Conservation (phyloP, 768 basidiomycete genomes). For the Suillus ampliporus region DNA sequence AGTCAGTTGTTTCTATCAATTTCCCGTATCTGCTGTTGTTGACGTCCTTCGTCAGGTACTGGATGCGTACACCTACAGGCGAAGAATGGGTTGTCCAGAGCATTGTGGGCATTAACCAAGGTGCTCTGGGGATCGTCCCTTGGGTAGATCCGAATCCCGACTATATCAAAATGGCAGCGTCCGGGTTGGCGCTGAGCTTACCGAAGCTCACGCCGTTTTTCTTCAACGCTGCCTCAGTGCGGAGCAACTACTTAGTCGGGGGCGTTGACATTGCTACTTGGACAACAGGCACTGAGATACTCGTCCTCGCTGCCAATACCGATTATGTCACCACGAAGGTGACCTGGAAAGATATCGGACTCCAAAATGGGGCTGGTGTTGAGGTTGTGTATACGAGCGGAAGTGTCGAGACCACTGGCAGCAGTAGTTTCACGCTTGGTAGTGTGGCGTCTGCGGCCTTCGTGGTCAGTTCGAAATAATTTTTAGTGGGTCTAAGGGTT, state of each 20-base stretch:
- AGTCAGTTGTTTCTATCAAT: conserved; percentile 30
- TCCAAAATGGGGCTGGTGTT: conserved; percentile 12
- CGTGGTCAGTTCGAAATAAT: conserved; percentile 6
- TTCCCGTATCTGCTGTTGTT: neutral
- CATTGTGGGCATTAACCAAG: conserved; percentile 73
- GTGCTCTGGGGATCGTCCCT: conserved; percentile 56
- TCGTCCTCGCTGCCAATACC: conserved; percentile 59
- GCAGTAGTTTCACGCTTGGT: conserved; percentile 26
- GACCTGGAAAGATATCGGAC: conserved; percentile 35
- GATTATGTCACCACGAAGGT: conserved; percentile 45
- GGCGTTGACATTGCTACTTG: conserved; percentile 59
- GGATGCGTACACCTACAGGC: conserved; percentile 69
- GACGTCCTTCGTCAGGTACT: conserved; percentile 52
- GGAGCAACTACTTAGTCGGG: conserved; percentile 45
- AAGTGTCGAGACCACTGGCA: neutral
- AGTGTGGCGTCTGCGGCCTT: conserved; percentile 32
- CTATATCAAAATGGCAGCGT: conserved; percentile 59
- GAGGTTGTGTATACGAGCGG: conserved; percentile 23
- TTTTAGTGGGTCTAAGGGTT: neutral
- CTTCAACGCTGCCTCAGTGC: conserved; percentile 45
- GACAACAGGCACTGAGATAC: conserved; percentile 45
- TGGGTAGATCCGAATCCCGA: conserved; percentile 59
- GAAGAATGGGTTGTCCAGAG: conserved; percentile 71
- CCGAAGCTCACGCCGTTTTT: conserved; percentile 53
- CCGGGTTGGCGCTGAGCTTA: conserved; percentile 51